Percentiles rank a stretch among this genome's conserved stretches.
These are phyloP conservation scores for Aphanoascus verrucosus DNA, from an alignment of 2,329 filamentous ascomycete genomes.

Conservation along the genomic window DNA sequence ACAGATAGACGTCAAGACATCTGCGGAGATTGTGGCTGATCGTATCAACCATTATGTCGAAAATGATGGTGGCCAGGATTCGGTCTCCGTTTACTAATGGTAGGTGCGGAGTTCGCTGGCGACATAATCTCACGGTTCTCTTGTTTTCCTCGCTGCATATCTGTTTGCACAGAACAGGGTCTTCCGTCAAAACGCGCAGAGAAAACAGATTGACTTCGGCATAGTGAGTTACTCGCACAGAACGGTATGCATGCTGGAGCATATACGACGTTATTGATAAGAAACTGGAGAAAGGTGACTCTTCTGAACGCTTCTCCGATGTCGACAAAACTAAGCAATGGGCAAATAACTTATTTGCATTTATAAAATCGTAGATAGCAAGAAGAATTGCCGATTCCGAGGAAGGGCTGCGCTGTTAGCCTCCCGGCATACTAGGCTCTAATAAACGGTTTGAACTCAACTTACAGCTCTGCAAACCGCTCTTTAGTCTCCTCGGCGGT, in stretches of 20 bases:
- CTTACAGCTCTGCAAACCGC: constrained; percentile 68
- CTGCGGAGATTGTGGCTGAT: constrained; percentile 89
- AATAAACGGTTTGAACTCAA: constrained; percentile 16
- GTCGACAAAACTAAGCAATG: constrained; percentile 62
- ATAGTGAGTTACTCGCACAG: constrained; percentile 66
- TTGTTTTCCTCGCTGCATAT: constrained; percentile 73
- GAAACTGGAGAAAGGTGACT: constrained; percentile 69
- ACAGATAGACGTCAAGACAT: constrained; percentile 73
- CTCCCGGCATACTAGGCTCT: not conserved
- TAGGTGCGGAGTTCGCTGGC: constrained; percentile 77
- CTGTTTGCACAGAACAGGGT: constrained; percentile 67
- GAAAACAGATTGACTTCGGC: constrained; percentile 76
- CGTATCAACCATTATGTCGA: constrained; percentile 81
- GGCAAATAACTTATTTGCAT: constrained; percentile 92
- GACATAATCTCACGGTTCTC: constrained; percentile 66
- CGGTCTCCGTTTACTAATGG: constrained; percentile 64
- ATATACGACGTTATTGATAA: constrained; percentile 87
- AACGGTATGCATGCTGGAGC: constrained; percentile 83
- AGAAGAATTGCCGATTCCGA: constrained; percentile 70
- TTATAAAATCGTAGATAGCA: constrained; percentile 82
- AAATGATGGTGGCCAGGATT: constrained; percentile 60
- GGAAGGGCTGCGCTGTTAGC: constrained; percentile 51
- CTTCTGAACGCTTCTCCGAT: constrained; percentile 50
- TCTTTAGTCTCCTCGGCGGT: constrained; percentile 72
- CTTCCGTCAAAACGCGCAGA: constrained; percentile 76